These are phyloP conservation scores for Fusarium piperis DNA, from an alignment of 2,329 filamentous ascomycete species.

Conservation along the genomic window DNA sequence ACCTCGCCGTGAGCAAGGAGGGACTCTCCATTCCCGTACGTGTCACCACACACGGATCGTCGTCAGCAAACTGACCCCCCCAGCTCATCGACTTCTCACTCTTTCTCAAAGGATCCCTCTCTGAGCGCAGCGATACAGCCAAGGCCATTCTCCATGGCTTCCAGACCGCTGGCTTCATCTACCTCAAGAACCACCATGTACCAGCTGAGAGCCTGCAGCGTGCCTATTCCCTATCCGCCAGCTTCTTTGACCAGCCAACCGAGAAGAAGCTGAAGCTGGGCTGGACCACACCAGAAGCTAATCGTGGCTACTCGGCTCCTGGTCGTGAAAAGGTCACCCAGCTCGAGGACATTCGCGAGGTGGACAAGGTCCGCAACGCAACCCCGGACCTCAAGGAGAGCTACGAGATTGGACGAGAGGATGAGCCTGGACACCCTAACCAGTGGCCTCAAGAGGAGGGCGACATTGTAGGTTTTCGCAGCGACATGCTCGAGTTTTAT, in stretches of 20 bases:
- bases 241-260: slow-evolving; percentile 74
- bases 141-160: slow-evolving; percentile 81
- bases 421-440: slow-evolving; percentile 72
- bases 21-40: slow-evolving; percentile 65
- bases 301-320: slow-evolving; percentile 76
- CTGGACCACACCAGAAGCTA: slow-evolving; percentile 78
- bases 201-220: slow-evolving; percentile 64
- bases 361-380: slow-evolving; percentile 65
- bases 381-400: slow-evolving; percentile 74
- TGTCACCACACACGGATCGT: background rate
- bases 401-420: slow-evolving; percentile 71
- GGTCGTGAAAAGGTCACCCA: slow-evolving; percentile 77
- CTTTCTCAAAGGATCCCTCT: slow-evolving; percentile 71
- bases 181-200: slow-evolving; percentile 83
- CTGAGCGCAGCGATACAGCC: slow-evolving; percentile 72
- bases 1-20: slow-evolving; percentile 61
- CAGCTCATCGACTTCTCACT: slow-evolving; percentile 69
- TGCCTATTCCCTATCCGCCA: slow-evolving; percentile 73
- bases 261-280: slow-evolving; percentile 71
- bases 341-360: slow-evolving; percentile 62
- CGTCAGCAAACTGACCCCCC: background rate
- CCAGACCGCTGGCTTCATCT: slow-evolving; percentile 88
- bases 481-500: slow-evolving; percentile 80
- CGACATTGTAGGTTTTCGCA: slow-evolving; percentile 65
- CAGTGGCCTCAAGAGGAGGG: slow-evolving; percentile 71